Conservation (phyloP, 768 basidiomycete genomes). For the Tylopilus felleus region DNA sequence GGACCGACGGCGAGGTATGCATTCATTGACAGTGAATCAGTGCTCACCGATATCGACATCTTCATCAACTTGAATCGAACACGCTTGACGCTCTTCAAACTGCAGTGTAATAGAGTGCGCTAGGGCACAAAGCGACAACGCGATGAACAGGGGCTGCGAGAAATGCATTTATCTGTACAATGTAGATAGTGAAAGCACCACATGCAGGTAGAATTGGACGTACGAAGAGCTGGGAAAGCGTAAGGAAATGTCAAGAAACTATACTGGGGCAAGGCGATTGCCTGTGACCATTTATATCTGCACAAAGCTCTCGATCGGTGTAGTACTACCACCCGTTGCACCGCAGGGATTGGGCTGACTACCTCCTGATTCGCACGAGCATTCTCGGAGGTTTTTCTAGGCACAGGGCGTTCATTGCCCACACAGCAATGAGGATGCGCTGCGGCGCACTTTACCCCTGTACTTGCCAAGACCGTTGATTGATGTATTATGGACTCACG, state of each 20-base stretch:
- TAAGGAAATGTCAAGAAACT: background rate
- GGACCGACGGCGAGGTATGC: background rate
- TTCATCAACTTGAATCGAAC: background rate
- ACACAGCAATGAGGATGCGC: background rate
- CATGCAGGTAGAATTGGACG: background rate
- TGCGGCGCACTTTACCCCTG: background rate
- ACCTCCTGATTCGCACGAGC: background rate
- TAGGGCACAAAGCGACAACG: background rate
- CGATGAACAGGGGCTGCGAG: background rate
- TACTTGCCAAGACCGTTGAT: background rate
- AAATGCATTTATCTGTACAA: conserved; percentile 2
- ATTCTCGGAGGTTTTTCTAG: background rate
- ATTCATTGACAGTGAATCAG: background rate
- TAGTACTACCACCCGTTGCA: background rate
- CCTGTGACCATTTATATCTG: background rate
- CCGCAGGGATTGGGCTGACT: background rate
- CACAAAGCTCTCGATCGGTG: background rate
- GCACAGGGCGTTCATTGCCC: background rate
- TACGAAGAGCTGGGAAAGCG: background rate
- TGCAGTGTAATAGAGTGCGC: background rate
- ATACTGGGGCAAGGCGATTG: background rate
- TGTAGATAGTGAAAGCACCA: background rate
- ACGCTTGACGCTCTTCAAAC: background rate
- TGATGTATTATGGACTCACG: no score
- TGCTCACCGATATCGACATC: background rate